Evolutionary conservation across 176 grass and related monocot species (phyloP).

Genomic region (maize (Zea mays)): DNA sequence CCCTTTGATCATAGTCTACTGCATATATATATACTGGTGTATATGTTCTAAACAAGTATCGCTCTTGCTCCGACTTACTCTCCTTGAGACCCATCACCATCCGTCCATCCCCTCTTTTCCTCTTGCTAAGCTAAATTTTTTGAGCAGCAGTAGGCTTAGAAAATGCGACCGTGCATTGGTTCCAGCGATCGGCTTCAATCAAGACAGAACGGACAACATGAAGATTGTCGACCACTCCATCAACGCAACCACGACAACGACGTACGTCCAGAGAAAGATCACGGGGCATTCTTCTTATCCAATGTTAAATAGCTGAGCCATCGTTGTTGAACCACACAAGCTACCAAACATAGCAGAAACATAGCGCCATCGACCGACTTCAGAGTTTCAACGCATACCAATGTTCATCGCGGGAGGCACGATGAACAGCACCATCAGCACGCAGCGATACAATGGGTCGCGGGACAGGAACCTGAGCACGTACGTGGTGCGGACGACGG

Average conservation of each 20-base stretch:
- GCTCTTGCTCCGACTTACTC: too few relatives aligned
- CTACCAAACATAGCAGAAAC: neutral
- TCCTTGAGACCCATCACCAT: too few relatives aligned
- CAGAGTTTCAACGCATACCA: constrained; percentile 35
- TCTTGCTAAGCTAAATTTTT: neutral
- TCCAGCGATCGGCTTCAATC: neutral
- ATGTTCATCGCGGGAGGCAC: constrained; percentile 65
- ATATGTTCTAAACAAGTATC: too few relatives aligned
- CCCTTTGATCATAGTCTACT: neutral
- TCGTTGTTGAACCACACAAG: constrained; percentile 50
- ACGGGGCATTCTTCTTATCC: constrained; percentile 74
- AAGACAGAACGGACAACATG: constrained; percentile 63
- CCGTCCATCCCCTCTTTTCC: neutral
- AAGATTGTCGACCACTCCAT: constrained; percentile 73
- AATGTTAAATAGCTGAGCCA: constrained; percentile 73
- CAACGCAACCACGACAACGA: constrained; percentile 49
- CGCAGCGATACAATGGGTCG: constrained; percentile 74
- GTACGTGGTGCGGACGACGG: constrained; percentile 49
- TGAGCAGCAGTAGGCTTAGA: neutral
- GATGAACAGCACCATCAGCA: constrained; percentile 50
- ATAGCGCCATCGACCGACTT: neutral
- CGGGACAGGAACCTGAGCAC: constrained; percentile 58
- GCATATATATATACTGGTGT: neutral
- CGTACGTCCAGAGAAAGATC: constrained; percentile 71
- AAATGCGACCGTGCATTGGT: neutral